Evolutionary conservation across 225 moss, liverwort and hornwort genomes (phyloP), one percentile per base, ranked within the genome.

Genomic region (Pseudisothecium myosuroides): DNA sequence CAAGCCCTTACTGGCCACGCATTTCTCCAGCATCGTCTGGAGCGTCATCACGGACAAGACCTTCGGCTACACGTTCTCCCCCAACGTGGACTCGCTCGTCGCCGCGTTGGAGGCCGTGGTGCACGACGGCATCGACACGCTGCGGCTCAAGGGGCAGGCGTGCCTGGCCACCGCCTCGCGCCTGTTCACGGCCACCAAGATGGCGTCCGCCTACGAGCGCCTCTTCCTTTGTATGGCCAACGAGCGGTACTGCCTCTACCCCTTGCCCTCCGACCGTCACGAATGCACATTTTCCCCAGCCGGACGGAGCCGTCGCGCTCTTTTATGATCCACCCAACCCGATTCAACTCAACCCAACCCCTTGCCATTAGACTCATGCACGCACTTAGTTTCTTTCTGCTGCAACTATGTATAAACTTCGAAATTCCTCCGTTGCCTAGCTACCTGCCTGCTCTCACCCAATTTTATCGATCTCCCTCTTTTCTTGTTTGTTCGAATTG

Each of bases 1-100:
- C 72, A 99, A 97, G 85, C 99, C 99, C 13, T 88, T 99, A n/a
- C 93, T 99, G 65, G 99, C 99, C n/a, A 99, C 99, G 32, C 96
- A 95, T 90, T 99, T 99, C 84, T 96, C 97, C 37, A 99, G 99
- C 81, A 99, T 99, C 77, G 96, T 96, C 6, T 91, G 93, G 95
- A 99, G 97, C 87, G 97, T 99, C 64, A 95, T 99, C 56, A 93
- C 93, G 63, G 94, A 93, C 93, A 89, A 93, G 85, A 88, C 89
- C 67, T 91, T 99, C 60, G 99, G 99, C 28, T 99, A 99, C 84
- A 99, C 99, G 18, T 99, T 97, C 91, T 95, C 99, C 26, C 97
- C 99, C 41, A 99, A 99, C 72, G 96, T 95, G 39, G 92, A 90
- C 56, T 82, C 99, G 66, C 95, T 99, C n/a, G 82, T 91, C 41